Conservation (phyloP, 495 filamentous ascomycete species). For the Wilcoxina mikolae region DNA sequence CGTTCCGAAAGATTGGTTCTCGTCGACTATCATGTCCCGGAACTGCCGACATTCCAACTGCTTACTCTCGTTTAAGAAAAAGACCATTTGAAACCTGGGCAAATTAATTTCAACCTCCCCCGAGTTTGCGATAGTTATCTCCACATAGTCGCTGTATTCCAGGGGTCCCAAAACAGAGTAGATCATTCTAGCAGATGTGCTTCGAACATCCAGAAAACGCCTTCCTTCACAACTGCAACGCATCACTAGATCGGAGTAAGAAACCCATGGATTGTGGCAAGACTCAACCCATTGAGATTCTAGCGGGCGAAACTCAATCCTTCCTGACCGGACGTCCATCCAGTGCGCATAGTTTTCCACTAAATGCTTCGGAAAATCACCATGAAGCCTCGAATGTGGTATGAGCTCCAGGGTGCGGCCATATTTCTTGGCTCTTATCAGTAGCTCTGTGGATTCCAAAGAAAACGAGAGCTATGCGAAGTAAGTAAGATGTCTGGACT, state of each 20-base stretch:
- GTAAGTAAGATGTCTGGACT: background rate
- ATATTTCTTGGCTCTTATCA: background rate
- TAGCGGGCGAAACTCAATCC: slow-evolving; percentile 39
- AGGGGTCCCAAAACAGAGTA: slow-evolving; percentile 28
- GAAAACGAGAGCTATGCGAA: background rate
- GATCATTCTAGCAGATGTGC: slow-evolving; percentile 28
- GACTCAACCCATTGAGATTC: slow-evolving; percentile 33
- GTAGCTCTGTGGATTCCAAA: background rate
- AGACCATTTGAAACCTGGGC: slow-evolving; percentile 38
- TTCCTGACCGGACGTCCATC: slow-evolving; percentile 35
- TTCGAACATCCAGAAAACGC: slow-evolving; percentile 26
- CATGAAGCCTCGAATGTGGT: slow-evolving; percentile 31
- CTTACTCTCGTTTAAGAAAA: slow-evolving; percentile 30
- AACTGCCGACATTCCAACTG: slow-evolving; percentile 39
- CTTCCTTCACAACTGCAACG: background rate
- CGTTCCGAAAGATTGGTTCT: slow-evolving; percentile 36
- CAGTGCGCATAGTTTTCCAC: slow-evolving; percentile 42
- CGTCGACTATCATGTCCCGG: slow-evolving; percentile 41
- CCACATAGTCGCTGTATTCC: slow-evolving; percentile 30
- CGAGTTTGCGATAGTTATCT: slow-evolving; percentile 30
- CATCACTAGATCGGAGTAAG: slow-evolving; percentile 9
- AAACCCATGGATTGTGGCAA: background rate
- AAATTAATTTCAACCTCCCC: slow-evolving; percentile 29
- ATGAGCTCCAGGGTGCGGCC: slow-evolving; percentile 32
- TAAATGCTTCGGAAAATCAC: slow-evolving; percentile 36